Base-by-base conservation (phyloP, 2,329 filamentous ascomycete genomes). In the Botrytis hyacinthi region DNA sequence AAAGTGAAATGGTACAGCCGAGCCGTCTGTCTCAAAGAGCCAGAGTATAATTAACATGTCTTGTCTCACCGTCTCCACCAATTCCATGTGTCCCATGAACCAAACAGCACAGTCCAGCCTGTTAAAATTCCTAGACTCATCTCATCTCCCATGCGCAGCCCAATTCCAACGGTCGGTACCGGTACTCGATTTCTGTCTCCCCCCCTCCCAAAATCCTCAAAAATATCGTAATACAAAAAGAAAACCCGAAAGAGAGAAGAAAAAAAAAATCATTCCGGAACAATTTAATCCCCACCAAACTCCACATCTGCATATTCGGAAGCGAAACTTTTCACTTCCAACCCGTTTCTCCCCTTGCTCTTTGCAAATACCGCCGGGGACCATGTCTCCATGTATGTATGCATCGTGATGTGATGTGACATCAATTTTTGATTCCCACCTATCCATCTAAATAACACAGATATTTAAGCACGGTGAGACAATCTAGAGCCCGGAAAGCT, bases 371-470 rank as follows among this genome's bases (percentile, higher is more conserved):
- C 51, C n/a, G 35, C 35, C 60, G 37, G 60, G 60, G 37, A 26
- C 35, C 35, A 54, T 29, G 51, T 54, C 51, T 29, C 3, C 51
- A 16, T 54, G 51, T 29, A 29, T 37, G 35, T 37, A 48, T 35
- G 63, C 63, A 66, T 32, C 63, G 63, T 66, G 63, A 66, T 66
- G 63, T 51, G 44, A 48, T 61, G 59, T 61, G 35, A 37, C 59
- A n/a, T 61, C 7, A 59, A 59, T 59, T 20, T 59, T 26, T 37
- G 32, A 46, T 48, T 18, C 20, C 29, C n/a, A 66, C 51, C n/a
- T 54, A 54, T 54, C n/a, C 14, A 29, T 29, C n/a, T 29, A 29
- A 29, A 54, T 18, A 54, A 54, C 2, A 54, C n/a, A 54, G 51
- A 29, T 29, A 14, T 54, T 54, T 29, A 4, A 54, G 51, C 51